phyloP scores from a whole-genome alignment of 805 yeast genomes.

The Danielia oregonensis region DNA sequence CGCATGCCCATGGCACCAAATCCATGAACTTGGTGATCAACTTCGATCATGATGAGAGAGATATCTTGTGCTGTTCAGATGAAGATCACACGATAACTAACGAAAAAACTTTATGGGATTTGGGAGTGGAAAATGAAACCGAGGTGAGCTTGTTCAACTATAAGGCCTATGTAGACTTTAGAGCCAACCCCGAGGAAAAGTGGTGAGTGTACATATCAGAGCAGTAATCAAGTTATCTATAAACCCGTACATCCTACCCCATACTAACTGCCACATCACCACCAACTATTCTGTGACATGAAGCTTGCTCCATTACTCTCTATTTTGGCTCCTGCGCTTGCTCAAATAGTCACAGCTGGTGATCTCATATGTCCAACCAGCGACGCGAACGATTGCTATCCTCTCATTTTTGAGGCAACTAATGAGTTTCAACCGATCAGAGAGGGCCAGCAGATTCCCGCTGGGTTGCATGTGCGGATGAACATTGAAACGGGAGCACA shows the following conservation, averaged over 20 bases:
- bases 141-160: slow-evolving; percentile 80
- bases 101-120: slow-evolving; percentile 29
- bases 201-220: slow-evolving; percentile 73
- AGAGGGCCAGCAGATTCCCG: slow-evolving; percentile 75
- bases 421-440: slow-evolving; percentile 64
- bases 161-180: slow-evolving; percentile 62
- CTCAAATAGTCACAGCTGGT: slow-evolving; percentile 3
- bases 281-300: too few species aligned
- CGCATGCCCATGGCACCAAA: slow-evolving; percentile 93
- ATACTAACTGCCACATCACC: too few species aligned
- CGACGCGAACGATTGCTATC: slow-evolving; percentile 55
- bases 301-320: too few species aligned
- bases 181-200: slow-evolving; percentile 82
- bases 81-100: slow-evolving; percentile 7
- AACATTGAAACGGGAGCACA: slow-evolving; percentile 67
- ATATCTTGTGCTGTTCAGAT: slow-evolving; percentile 45
- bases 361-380: slow-evolving; percentile 39
- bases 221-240: too few species aligned
- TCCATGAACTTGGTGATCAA: slow-evolving; percentile 90
- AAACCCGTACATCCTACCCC: not conserved
- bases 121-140: slow-evolving; percentile 74
- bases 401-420: slow-evolving; percentile 58
- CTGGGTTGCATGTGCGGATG: slow-evolving; percentile 72
- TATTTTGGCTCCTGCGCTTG: too few species aligned
- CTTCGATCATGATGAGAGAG: slow-evolving; percentile 72